Base-by-base conservation (phyloP, 2,329 filamentous ascomycete genomes). In the Botrytis fragariae region DNA sequence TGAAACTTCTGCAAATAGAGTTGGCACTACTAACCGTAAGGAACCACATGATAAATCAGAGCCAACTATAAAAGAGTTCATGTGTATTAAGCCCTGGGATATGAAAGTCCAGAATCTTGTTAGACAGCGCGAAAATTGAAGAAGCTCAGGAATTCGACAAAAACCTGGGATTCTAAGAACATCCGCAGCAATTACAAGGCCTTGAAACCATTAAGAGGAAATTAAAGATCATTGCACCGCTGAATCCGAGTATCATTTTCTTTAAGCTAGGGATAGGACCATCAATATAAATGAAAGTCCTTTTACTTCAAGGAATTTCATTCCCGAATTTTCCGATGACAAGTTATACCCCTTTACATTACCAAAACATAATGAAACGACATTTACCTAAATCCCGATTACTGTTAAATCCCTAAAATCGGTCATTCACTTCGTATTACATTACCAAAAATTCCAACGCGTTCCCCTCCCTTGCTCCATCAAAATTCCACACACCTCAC, bases 391-490 rank as follows among this genome's bases (percentile, higher is more conserved):
- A n/a, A n/a, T n/a, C n/a, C n/a, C n/a, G n/a, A 7, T 18, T 22
- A 61, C 35, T n/a, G 9, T 18, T 6, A 12, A 39, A 1, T 29
- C 9, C 35, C 35, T 37, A 37, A n/a, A n/a, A n/a, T n/a, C n/a
- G n/a, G n/a, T n/a, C n/a, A n/a, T n/a, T n/a, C n/a, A n/a, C n/a
- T n/a, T n/a, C n/a, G n/a, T n/a, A n/a, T n/a, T n/a, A n/a, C n/a
- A n/a, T 12, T 16, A 3, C 18, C 14, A 20, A 62, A 42, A 42
- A 62, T 62, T 62, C 37, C 60, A 14, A 62, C 60, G 60, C 60
- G 60, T 42, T 29, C 7, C 7, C 37, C 60, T 62, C 60, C 60
- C 60, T 62, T 62, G 60, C 60, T 62, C 37, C 60, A 62, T 42
- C 35, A n/a, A 62, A 61, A 61, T 61, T 62, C 60, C 60, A 62